phyloP scores from a whole-genome alignment of 2,329 filamentous ascomycete genomes.

The Berkeleyomyces basicola region DNA sequence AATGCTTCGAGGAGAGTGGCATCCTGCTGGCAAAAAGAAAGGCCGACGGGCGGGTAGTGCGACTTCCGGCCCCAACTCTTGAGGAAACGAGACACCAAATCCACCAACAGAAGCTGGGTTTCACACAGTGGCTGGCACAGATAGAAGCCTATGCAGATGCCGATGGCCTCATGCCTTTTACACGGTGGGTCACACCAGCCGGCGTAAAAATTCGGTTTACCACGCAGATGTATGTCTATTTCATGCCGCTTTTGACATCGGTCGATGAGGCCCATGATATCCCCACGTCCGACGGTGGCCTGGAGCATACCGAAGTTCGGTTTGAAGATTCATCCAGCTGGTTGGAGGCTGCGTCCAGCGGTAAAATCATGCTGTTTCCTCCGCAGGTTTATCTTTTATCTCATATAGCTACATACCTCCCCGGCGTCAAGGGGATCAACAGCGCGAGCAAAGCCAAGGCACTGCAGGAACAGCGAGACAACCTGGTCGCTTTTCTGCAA shows the following conservation, averaged over 20 bases:
- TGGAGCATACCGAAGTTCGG: slow-evolving; percentile 53
- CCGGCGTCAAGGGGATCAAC: slow-evolving; percentile 6
- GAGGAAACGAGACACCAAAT: slow-evolving; percentile 52
- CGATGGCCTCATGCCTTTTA: slow-evolving; percentile 64
- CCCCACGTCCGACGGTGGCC: slow-evolving; percentile 53
- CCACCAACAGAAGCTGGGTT: slow-evolving; percentile 48
- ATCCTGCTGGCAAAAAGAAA: slow-evolving; percentile 49
- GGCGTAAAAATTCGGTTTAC: slow-evolving; percentile 63
- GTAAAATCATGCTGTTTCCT: slow-evolving; percentile 71
- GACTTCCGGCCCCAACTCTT: slow-evolving; percentile 40
- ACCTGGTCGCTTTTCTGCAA: slow-evolving; percentile 26
- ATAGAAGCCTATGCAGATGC: slow-evolving; percentile 39
- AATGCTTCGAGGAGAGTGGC: slow-evolving; percentile 91
- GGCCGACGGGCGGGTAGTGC: slow-evolving; percentile 37
- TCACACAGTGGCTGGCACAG: slow-evolving; percentile 44
- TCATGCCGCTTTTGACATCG: slow-evolving; percentile 42
- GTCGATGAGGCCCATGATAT: slow-evolving; percentile 34
- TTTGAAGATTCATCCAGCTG: slow-evolving; percentile 59
- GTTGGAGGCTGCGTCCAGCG: slow-evolving; percentile 44
- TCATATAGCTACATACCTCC: slow-evolving; percentile 30
- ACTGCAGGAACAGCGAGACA: slow-evolving; percentile 37
- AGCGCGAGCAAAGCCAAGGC: slow-evolving; percentile 22
- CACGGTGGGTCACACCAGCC: slow-evolving; percentile 75
- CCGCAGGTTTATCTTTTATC: slow-evolving; percentile 67
- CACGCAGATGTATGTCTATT: slow-evolving; percentile 94